Base-by-base conservation (phyloP, 2,329 filamentous ascomycete genomes). In the Cryphonectria radicalis region DNA sequence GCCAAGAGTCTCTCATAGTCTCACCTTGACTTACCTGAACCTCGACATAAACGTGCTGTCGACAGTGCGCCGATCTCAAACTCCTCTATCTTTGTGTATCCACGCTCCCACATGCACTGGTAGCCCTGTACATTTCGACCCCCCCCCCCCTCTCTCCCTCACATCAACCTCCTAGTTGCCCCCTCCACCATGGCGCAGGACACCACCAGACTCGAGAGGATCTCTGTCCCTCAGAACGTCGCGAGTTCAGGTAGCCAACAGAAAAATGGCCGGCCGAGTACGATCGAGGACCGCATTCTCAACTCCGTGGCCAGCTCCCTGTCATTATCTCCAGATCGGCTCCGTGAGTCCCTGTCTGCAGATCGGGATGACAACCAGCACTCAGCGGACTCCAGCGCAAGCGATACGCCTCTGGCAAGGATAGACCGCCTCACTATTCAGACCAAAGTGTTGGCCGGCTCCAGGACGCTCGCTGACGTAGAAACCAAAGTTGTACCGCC, bases 391-490 rank as follows among this genome's bases (percentile, higher is more conserved):
- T 53, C 57, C 22, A 66, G 59, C n/a, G 46, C n/a, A 4, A 63
- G 42, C 42, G 46, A 50, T n/a, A 60, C 43, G 25, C 71, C 69
- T 0, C 65, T 67, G 7, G 25, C 67, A 66, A 59, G 25, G 46
- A 40, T 63, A 40, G 69, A 73, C 13, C 55, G 68, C 22, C 50
- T 73, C 19, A 73, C 71, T 37, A 71, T 73, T 57, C 69, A 73
- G 63, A 73, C 71, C 17, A 73, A 69, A 43, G 71, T 73, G 11
- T 40, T 73, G 35, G 57, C 71, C 10, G 71, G 71, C 11, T 73
- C 71, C 17, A 73, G 66, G 42, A 73, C 69, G 37, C 69, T 73
- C 67, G 71, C 71, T 40, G 71, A 73, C n/a, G 65, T 73, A 40
- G 71, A 71, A 35, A 73, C 71, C 35, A 68, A 66, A 25, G 32